phyloP scores from a whole-genome alignment of 352 stramenopile genomes.

The Globisporangium iwayamae region DNA sequence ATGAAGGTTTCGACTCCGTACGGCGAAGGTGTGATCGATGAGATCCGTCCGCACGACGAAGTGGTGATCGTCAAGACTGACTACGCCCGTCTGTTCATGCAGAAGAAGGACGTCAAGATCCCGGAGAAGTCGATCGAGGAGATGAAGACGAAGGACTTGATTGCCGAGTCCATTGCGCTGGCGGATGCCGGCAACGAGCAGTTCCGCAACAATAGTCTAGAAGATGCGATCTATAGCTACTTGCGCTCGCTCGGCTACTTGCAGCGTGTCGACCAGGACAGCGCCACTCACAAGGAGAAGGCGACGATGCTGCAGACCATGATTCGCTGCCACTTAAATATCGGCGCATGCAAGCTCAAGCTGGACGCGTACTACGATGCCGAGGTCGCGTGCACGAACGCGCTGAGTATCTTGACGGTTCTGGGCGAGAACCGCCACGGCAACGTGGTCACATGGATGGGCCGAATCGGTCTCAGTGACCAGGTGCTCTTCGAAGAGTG shows the following conservation, averaged over 20 bases:
- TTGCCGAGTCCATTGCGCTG: conserved; percentile 59
- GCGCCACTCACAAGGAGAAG: conserved; percentile 82
- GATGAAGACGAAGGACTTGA: conserved; percentile 78
- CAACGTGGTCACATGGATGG: conserved; percentile 86
- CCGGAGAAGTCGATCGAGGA: conserved; percentile 59
- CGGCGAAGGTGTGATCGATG: conserved; percentile 54
- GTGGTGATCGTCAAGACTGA: conserved; percentile 63
- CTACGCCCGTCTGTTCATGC: conserved; percentile 77
- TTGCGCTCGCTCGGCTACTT: conserved; percentile 64
- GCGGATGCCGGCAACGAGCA: conserved; percentile 70
- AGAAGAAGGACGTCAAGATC: conserved; percentile 71
- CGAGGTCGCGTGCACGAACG: conserved; percentile 80
- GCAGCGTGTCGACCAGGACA: conserved; percentile 74
- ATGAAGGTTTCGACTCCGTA: conserved; percentile 80
- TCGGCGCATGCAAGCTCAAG: conserved; percentile 83
- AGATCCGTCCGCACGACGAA: conserved; percentile 62
- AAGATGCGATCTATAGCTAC: conserved; percentile 76
- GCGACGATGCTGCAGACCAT: conserved; percentile 85
- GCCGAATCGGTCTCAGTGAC: conserved; percentile 66
- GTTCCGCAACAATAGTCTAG: conserved; percentile 53
- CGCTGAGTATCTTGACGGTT: conserved; percentile 74
- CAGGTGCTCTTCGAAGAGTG: conserved; percentile 84
- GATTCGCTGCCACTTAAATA: conserved; percentile 87
- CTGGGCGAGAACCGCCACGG: conserved; percentile 70
- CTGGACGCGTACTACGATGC: conserved; percentile 57